Evolutionary conservation across 73 alveolate genomes (phyloP).

Genomic region (Paraurostyla sp.): DNA sequence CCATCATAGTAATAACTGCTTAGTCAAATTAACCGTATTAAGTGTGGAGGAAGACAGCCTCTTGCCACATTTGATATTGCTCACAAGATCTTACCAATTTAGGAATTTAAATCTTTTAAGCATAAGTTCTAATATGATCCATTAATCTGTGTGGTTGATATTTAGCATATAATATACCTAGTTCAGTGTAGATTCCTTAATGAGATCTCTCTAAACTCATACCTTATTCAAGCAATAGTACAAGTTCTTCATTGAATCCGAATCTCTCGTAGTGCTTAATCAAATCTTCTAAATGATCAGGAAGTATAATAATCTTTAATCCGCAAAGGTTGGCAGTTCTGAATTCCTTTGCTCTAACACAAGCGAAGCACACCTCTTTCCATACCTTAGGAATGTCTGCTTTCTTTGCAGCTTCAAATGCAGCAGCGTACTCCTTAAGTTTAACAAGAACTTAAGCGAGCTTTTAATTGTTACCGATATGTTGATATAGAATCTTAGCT

Average conservation of each 20-base stretch:
- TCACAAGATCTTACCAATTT: slow-evolving; percentile 98
- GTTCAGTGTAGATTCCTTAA: slow-evolving; percentile 96
- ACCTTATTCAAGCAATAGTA: slow-evolving; percentile 91
- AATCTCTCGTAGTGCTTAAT: slow-evolving; percentile 96
- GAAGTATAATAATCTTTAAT: slow-evolving; percentile 93
- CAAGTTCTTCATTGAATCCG: slow-evolving; percentile 97
- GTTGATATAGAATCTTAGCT: slow-evolving; percentile 94
- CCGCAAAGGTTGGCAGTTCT: slow-evolving; percentile 98
- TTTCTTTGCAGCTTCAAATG: slow-evolving; percentile 98
- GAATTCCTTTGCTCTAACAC: slow-evolving; percentile 98
- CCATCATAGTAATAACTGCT: slow-evolving; percentile 98
- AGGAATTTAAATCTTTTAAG: slow-evolving; percentile 94
- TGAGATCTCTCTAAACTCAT: slow-evolving; percentile 97
- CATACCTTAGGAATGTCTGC: slow-evolving; percentile 98
- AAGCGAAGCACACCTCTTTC: slow-evolving; percentile 99
- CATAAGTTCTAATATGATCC: slow-evolving; percentile 97
- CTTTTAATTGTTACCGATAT: slow-evolving; percentile 94
- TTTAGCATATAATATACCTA: slow-evolving; percentile 97
- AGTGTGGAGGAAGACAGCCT: slow-evolving; percentile 96
- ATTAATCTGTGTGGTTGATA: slow-evolving; percentile 95
- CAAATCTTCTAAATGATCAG: slow-evolving; percentile 97
- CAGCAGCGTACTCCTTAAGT: slow-evolving; percentile 93
- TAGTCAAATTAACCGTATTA: slow-evolving; percentile 97
- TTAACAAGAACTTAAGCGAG: slow-evolving; percentile 95
- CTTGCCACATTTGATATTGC: slow-evolving; percentile 97